A percentile compares a stretch with the other conserved stretches of the same genome.
These are phyloP conservation scores for Cudoniella acicularis DNA, from an alignment of 495 filamentous ascomycete species.

Conservation along the genomic window DNA sequence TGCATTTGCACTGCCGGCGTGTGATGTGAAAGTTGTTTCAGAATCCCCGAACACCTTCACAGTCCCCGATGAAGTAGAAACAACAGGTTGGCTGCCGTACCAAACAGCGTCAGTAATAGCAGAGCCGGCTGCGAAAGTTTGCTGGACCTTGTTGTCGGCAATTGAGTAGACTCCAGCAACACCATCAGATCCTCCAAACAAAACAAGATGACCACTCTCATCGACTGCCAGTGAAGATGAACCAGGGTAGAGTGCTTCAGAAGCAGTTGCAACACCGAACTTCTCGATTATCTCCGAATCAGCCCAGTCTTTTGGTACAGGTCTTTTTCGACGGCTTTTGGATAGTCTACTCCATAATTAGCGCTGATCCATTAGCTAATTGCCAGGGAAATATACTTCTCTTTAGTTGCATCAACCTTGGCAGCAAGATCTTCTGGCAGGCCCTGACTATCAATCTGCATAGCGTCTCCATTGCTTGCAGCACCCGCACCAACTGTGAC, in stretches of 20 bases:
- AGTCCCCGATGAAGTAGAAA: constrained; percentile 70
- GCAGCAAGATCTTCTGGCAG: constrained; percentile 69
- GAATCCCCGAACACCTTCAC: constrained; percentile 74
- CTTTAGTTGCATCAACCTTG: constrained; percentile 73
- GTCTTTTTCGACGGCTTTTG: constrained; percentile 80
- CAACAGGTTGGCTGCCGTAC: constrained; percentile 66
- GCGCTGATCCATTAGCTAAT: constrained; percentile 9
- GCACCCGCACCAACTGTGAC: constrained; percentile 64
- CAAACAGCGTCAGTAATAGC: constrained; percentile 77
- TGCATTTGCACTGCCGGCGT: constrained; percentile 76
- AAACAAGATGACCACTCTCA: constrained; percentile 60
- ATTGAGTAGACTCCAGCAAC: constrained; percentile 77
- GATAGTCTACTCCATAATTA: constrained; percentile 57
- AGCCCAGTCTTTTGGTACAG: constrained; percentile 80
- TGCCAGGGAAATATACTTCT: constrained; percentile 52
- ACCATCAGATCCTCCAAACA: constrained; percentile 76
- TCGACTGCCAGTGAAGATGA: constrained; percentile 65
- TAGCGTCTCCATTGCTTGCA: constrained; percentile 66
- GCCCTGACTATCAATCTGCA: constrained; percentile 78
- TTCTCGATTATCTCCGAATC: constrained; percentile 66
- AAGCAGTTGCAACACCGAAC: constrained; percentile 57
- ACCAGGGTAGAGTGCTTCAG: constrained; percentile 61
- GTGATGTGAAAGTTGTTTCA: constrained; percentile 62
- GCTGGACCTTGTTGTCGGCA: constrained; percentile 61
- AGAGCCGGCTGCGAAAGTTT: constrained; percentile 61